Evolutionary conservation across 768 basidiomycete genomes (phyloP).

Genomic region (Mycena kentingensis): DNA sequence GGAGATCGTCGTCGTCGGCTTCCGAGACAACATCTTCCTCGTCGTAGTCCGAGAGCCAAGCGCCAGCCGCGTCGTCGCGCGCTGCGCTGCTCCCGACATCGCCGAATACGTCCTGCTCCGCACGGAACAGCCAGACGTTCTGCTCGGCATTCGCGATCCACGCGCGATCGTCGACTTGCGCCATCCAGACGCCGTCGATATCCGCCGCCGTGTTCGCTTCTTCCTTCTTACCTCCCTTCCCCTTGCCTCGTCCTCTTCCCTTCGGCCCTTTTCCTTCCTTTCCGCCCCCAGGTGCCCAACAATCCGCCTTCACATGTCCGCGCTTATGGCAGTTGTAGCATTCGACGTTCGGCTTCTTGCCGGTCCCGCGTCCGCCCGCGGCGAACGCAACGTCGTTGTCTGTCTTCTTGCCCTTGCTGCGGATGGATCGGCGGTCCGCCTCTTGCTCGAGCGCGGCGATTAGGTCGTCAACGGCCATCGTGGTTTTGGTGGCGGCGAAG

Average conservation of each 20-base stretch:
- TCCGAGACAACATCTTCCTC: too few relatives aligned
- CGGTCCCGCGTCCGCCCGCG: slow-evolving; percentile 14
- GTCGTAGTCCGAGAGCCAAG: too few relatives aligned
- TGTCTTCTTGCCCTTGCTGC: slow-evolving; percentile 25
- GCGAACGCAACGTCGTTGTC: slow-evolving; percentile 31
- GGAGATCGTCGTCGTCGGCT: too few relatives aligned
- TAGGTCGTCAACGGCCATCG: slow-evolving; percentile 26
- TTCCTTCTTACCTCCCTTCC: neutral
- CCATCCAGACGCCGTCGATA: neutral
- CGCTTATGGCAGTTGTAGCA: slow-evolving; percentile 10
- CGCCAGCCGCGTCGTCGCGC: too few relatives aligned
- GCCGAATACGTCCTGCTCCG: too few relatives aligned
- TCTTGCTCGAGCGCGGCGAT: slow-evolving; percentile 29
- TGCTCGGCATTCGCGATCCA: too few relatives aligned
- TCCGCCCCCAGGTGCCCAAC: slow-evolving; percentile 6
- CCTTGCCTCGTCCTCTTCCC: too few relatives aligned
- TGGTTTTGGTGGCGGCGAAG: slow-evolving; percentile 20
- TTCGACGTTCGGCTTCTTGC: slow-evolving; percentile 17
- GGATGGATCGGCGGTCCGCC: slow-evolving; percentile 24
- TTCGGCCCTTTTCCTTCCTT: slow-evolving; percentile 8
- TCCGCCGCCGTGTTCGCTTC: neutral
- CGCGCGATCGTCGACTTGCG: neutral
- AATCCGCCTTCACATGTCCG: slow-evolving; percentile 4
- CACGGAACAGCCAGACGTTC: too few relatives aligned
- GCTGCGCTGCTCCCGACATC: too few relatives aligned